Evolutionary conservation across 2,329 filamentous ascomycete genomes (phyloP).

Genomic region (Pyrenochaeta sp.): DNA sequence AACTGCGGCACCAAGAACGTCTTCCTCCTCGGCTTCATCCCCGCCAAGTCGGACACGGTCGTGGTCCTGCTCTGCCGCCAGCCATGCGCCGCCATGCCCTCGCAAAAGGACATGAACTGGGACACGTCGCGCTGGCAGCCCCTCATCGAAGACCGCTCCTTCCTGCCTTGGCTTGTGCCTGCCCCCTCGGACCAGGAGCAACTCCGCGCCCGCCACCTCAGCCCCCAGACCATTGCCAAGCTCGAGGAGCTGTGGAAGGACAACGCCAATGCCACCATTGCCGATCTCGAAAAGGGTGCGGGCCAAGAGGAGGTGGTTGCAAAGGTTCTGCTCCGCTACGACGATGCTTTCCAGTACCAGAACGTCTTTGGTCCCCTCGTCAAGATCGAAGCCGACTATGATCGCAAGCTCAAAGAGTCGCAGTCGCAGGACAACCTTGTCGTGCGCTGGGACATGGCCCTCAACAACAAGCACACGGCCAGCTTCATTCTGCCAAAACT

Average conservation of each 20-base stretch:
- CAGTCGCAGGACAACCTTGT: constrained; percentile 96
- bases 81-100: constrained; percentile 92
- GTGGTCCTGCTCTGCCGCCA: constrained; percentile 96
- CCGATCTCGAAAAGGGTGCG: constrained; percentile 88
- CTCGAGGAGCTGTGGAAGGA: constrained; percentile 99
- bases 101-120: constrained; percentile 99
- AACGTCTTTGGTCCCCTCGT: constrained; percentile 98
- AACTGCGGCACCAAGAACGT: constrained; percentile 99
- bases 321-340: constrained; percentile 90
- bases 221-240: constrained; percentile 93
- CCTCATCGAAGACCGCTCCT: constrained; percentile 94
- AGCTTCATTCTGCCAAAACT: constrained; percentile 97
- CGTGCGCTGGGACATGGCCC: constrained; percentile 91
- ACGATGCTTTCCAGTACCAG: constrained; percentile 97
- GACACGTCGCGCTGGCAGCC: constrained; percentile 98
- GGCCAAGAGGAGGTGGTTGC: constrained; percentile 95
- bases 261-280: constrained; percentile 84
- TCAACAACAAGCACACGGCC: constrained; percentile 97
- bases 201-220: constrained; percentile 90
- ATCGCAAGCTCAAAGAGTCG: constrained; percentile 97
- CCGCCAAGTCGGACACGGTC: constrained; percentile 97
- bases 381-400: constrained; percentile 99
- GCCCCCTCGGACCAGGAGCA: constrained; percentile 93
- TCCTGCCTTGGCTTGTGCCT: constrained; percentile 90
- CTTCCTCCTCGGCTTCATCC: constrained; percentile 96